Base-by-base conservation (phyloP, 306 rosid species). In the Morella rubra region DNA sequence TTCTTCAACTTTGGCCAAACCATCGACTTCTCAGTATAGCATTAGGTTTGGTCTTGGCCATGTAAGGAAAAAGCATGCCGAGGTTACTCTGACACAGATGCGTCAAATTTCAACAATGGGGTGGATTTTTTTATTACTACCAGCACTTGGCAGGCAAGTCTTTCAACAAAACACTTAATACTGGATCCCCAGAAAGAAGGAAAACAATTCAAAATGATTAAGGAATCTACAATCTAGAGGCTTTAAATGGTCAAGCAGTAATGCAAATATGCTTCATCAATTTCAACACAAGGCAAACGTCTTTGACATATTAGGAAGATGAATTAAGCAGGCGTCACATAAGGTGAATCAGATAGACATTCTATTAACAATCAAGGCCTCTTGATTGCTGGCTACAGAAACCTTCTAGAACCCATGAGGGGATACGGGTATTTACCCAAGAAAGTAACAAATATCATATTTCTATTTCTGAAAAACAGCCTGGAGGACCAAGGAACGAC, bases 401-500 rank as follows among this genome's bases (percentile, higher is more conserved):
- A 52, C n/a, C 58, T 6, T 16, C 58, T 16, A 52, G 56, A 52
- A 52, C 19, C 22, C 20, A 52, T 5, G 58, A 18, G 13, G 9
- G 65, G 24, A 58, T 24, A 27, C 40, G 19, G 14, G 11, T 60
- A 27, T 14, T 62, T 40, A 11, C 65, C 40, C 41, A 58, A 16
- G 64, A 15, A 58, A 4, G 16, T 6, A n/a, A 58, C 8, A 24
- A 22, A 20, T 58, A 5, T 3, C 24, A 58, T 6, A 19, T 59
- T 22, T 59, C 65, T 59, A 59, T 5, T 24, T 59, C 65, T 20
- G 41, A 76, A 37, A 18, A 53, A 24, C 67, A 54, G 47, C 41
- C 14, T 55, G 51, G 46, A 70, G 20, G 60, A 14, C 14, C 55
- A 72, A 19, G 61, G 66, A 66, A 60, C 47, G 70, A 44, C 55